A percentile compares a stretch with the other conserved stretches of the same genome.
phyloP scores from a whole-genome alignment of 495 filamentous ascomycete genomes.

The Hyaloscypha bicolor region DNA sequence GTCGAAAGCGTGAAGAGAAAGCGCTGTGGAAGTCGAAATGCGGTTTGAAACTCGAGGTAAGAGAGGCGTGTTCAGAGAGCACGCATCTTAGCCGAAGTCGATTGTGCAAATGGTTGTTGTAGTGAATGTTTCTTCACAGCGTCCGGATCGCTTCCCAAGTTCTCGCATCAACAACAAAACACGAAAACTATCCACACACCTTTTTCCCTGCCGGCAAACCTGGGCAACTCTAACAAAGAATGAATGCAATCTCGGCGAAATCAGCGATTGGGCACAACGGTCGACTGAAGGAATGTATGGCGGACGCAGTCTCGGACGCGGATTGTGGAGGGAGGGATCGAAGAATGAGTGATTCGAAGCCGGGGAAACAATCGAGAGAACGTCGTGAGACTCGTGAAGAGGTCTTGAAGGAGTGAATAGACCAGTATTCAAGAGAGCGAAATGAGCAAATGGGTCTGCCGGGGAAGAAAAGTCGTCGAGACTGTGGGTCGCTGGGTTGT shows the following conservation, averaged over 20 bases:
- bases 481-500: slow-evolving; percentile 12
- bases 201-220: slow-evolving; percentile 3
- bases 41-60: not conserved
- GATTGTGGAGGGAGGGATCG: not conserved
- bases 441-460: slow-evolving; percentile 5
- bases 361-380: not conserved
- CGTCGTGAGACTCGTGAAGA: not conserved
- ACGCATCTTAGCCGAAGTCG: not conserved
- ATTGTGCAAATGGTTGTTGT: not conserved
- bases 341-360: not conserved
- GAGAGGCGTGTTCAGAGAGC: not conserved
- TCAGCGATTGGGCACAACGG: not conserved
- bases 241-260: not conserved
- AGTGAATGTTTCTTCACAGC: not conserved
- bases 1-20: not conserved
- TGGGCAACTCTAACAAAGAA: slow-evolving; percentile 16
- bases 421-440: not conserved
- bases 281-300: slow-evolving; percentile 2
- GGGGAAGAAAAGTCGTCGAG: slow-evolving; percentile 15
- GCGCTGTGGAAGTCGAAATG: not conserved
- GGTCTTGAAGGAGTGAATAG: slow-evolving; percentile 15
- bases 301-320: slow-evolving; percentile 9
- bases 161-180: not conserved
- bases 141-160: not conserved
- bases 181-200: not conserved